Percentiles rank a stretch among this genome's conserved stretches.
Evolutionary conservation across 2,329 filamentous ascomycete species (phyloP).

Genomic region (Boeremia exigua): DNA sequence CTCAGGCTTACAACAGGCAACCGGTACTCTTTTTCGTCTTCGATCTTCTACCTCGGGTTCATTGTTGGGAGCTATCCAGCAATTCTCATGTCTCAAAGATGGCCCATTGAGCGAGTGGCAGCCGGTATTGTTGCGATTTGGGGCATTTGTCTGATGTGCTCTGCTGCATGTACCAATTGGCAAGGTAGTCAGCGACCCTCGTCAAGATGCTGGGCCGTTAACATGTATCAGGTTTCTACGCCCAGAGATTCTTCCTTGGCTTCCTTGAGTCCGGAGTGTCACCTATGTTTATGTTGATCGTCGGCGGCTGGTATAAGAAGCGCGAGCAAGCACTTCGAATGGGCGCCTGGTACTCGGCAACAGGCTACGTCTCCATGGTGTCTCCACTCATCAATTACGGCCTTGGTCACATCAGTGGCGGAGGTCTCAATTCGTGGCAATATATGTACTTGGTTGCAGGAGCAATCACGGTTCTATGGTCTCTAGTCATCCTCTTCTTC

Average conservation of each 20-base stretch:
- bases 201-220: neutral
- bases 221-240: conserved; percentile 48
- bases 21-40: conserved; percentile 53
- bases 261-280: conserved; percentile 62
- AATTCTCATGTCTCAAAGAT: conserved; percentile 53
- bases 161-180: conserved; percentile 53
- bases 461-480: conserved; percentile 34
- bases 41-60: conserved; percentile 56
- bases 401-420: conserved; percentile 38
- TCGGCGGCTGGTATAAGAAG: conserved; percentile 58
- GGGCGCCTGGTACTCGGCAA: conserved; percentile 69
- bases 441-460: conserved; percentile 45
- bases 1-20: conserved; percentile 46
- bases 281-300: conserved; percentile 55
- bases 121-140: conserved; percentile 50
- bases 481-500: conserved; percentile 44
- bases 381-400: conserved; percentile 41
- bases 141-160: conserved; percentile 51
- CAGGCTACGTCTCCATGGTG: conserved; percentile 39
- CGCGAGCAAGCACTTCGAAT: conserved; percentile 67
- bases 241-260: conserved; percentile 60
- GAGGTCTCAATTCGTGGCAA: conserved; percentile 31
- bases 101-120: conserved; percentile 56
- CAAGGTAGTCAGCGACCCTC: conserved; percentile 23
- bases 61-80: conserved; percentile 58